Percentiles rank a stretch among this genome's conserved stretches.
These are phyloP conservation scores for Globisporangium alternatum DNA, from an alignment of 352 stramenopile genomes.

Conservation along the genomic window DNA sequence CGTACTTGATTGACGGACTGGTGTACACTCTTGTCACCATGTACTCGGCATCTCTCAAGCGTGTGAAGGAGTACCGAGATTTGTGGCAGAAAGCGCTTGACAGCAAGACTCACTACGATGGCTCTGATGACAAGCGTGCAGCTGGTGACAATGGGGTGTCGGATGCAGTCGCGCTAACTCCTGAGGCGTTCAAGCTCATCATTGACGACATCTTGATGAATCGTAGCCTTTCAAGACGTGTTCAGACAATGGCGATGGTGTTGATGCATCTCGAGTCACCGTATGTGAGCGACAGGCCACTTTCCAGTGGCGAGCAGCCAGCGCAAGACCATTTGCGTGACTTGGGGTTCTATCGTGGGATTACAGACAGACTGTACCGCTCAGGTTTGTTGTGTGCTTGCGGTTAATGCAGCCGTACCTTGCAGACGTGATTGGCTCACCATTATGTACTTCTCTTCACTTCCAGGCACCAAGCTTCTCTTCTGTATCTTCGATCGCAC, in stretches of 20 bases:
- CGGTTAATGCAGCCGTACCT: background rate
- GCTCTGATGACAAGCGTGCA: constrained; percentile 2
- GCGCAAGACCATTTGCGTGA: constrained; percentile 24
- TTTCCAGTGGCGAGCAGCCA: constrained; percentile 20
- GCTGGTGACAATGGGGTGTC: constrained; percentile 13
- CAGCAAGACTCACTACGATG: constrained; percentile 1
- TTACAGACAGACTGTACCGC: constrained; percentile 37
- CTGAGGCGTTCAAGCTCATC: constrained; percentile 37
- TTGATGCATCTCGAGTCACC: constrained; percentile 40
- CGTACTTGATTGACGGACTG: constrained; percentile 49
- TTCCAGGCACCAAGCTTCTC: constrained; percentile 47
- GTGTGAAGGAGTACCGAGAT: constrained; percentile 37
- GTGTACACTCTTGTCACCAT: constrained; percentile 46
- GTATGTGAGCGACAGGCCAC: constrained; percentile 23
- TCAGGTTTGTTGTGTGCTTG: constrained; percentile 28
- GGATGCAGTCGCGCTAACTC: constrained; percentile 19
- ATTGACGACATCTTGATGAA: constrained; percentile 42
- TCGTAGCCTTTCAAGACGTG: constrained; percentile 45
- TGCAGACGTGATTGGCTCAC: background rate
- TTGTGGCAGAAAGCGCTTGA: constrained; percentile 46
- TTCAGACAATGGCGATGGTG: constrained; percentile 67
- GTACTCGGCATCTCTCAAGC: constrained; percentile 48
- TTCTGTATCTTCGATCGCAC: constrained; percentile 72
- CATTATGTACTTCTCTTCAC: constrained; percentile 1
- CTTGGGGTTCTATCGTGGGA: constrained; percentile 33